These are phyloP conservation scores for Exophiala alcalophila DNA, from an alignment of 2,329 filamentous ascomycete species.

Conservation along the genomic window DNA sequence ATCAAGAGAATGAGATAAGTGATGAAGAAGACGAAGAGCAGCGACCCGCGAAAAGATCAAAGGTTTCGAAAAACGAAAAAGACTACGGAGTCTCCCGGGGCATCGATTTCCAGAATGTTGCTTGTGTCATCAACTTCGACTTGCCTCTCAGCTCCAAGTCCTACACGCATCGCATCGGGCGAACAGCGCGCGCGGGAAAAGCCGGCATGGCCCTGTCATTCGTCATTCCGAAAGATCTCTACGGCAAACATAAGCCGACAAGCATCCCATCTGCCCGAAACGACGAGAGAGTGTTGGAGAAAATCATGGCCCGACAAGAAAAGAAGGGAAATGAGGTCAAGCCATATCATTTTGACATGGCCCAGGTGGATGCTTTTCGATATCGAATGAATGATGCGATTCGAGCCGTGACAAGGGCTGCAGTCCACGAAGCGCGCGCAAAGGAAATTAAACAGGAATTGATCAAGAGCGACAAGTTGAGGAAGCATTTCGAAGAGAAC, in stretches of 20 bases:
- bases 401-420: constrained; percentile 81
- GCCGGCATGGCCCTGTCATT: constrained; percentile 96
- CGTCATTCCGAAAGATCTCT: constrained; percentile 76
- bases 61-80: constrained; percentile 66
- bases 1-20: constrained; percentile 36
- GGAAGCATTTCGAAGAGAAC: constrained; percentile 96
- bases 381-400: constrained; percentile 94
- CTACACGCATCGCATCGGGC: constrained; percentile 94
- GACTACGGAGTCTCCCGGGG: constrained; percentile 95
- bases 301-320: constrained; percentile 73
- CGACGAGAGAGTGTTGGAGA: constrained; percentile 79
- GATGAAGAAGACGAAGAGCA: constrained; percentile 38
- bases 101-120: constrained; percentile 94
- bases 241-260: constrained; percentile 86
- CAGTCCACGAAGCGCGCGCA: constrained; percentile 83
- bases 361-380: constrained; percentile 86
- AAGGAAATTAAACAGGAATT: constrained; percentile 86
- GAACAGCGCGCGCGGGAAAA: constrained; percentile 86
- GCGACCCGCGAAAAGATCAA: constrained; percentile 57
- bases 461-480: constrained; percentile 88
- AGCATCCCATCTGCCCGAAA: constrained; percentile 70
- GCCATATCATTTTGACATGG: constrained; percentile 92
- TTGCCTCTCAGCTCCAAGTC: constrained; percentile 83
- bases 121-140: constrained; percentile 95
- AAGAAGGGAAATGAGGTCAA: constrained; percentile 79